Conservation (phyloP, 2,329 filamentous ascomycete species). For the Exophiala xenobiotica region DNA sequence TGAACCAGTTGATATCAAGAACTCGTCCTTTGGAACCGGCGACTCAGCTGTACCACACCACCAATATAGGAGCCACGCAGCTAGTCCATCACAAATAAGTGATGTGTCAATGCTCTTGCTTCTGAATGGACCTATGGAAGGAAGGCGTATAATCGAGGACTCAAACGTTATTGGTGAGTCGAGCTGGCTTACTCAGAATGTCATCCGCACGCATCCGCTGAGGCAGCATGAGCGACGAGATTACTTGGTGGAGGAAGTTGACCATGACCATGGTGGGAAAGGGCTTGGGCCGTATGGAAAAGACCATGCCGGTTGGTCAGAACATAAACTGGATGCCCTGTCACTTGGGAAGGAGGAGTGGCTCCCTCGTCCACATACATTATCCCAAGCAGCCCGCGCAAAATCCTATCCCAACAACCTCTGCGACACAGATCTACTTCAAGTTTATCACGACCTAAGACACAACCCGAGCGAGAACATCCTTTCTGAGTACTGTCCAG, state of each 20-base stretch:
- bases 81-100: slow-evolving; percentile 17
- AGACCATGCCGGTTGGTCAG: slow-evolving; percentile 11
- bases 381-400: background rate
- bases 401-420: background rate
- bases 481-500: background rate
- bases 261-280: background rate
- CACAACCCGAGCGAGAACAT: background rate
- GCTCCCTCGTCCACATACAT: slow-evolving; percentile 8
- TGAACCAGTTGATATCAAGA: background rate
- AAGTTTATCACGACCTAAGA: background rate
- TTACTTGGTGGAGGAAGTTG: slow-evolving; percentile 3
- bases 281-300: slow-evolving; percentile 10
- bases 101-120: slow-evolving; percentile 25
- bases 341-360: slow-evolving; percentile 3
- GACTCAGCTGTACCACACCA: background rate
- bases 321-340: slow-evolving; percentile 3
- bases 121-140: slow-evolving; percentile 12
- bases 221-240: slow-evolving; percentile 16
- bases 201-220: slow-evolving; percentile 28
- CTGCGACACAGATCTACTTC: background rate
- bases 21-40: background rate
- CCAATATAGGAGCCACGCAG: slow-evolving; percentile 13
- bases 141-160: slow-evolving; percentile 5
- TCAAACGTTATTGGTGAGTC: slow-evolving; percentile 15
- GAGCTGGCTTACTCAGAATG: slow-evolving; percentile 24